Evolutionary conservation across 495 filamentous ascomycete species (phyloP).

Genomic region (Terfezia boudieri): DNA sequence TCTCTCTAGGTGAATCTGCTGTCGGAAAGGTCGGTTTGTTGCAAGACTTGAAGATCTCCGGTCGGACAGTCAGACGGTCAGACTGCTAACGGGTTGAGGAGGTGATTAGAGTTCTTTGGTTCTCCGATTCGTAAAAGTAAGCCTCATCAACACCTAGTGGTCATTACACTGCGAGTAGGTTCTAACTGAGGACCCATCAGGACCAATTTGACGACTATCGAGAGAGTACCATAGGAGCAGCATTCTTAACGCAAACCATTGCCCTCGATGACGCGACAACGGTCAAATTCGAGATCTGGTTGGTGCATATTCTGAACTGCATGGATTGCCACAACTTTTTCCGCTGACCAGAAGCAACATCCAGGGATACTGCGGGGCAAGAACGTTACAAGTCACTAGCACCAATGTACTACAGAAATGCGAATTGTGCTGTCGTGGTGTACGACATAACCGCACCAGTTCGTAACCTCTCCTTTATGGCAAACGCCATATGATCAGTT

Average conservation of each 20-base stretch:
- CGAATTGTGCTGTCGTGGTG: slow-evolving; percentile 95
- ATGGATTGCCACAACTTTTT: background rate
- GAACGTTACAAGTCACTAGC: slow-evolving; percentile 96
- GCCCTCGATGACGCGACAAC: slow-evolving; percentile 92
- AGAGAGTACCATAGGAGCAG: slow-evolving; percentile 96
- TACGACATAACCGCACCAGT: slow-evolving; percentile 99
- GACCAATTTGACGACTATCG: slow-evolving; percentile 99
- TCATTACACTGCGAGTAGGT: background rate
- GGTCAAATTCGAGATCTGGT: slow-evolving; percentile 98
- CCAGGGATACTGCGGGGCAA: slow-evolving; percentile 74
- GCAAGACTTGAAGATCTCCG: background rate
- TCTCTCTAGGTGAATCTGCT: slow-evolving; percentile 65
- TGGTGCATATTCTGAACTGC: background rate
- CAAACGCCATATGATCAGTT: background rate
- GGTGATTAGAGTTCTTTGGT: slow-evolving; percentile 69
- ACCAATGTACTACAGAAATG: slow-evolving; percentile 98
- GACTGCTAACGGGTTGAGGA: background rate
- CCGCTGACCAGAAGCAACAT: background rate
- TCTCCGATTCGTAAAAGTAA: slow-evolving; percentile 89
- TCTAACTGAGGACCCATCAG: slow-evolving; percentile 23
- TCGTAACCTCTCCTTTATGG: slow-evolving; percentile 20
- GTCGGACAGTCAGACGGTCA: background rate
- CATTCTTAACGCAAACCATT: slow-evolving; percentile 96
- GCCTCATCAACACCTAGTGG: slow-evolving; percentile 1
- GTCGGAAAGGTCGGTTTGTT: slow-evolving; percentile 61